Evolutionary conservation across 139 green algal genomes (phyloP).

Genomic region (Volvox reticuliferus): DNA sequence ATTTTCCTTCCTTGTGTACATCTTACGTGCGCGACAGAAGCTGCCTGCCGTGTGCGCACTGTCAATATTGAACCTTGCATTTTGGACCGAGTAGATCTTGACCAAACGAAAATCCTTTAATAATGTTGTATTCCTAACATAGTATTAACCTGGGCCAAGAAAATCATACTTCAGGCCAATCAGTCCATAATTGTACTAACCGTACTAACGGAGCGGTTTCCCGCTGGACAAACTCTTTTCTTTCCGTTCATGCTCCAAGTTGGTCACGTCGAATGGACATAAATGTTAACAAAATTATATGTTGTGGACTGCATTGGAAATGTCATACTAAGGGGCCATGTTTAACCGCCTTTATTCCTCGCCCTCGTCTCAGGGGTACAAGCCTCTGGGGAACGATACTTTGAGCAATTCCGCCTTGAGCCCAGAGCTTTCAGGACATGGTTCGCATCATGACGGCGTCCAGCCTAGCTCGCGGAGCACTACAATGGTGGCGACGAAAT

Average conservation of each 20-base stretch:
- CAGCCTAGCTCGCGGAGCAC: not conserved
- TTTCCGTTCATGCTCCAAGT: too few species aligned
- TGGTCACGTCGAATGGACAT: too few species aligned
- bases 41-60: not conserved
- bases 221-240: too few species aligned
- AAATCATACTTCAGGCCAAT: too few species aligned
- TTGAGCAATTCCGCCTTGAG: not conserved
- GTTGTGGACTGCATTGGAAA: not conserved
- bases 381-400: not conserved
- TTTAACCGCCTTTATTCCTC: conserved; percentile 9
- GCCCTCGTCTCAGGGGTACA: conserved; percentile 19
- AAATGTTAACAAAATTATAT: not conserved
- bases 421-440: conserved; percentile 3
- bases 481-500: not conserved
- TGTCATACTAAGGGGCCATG: not conserved
- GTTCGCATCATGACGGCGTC: not conserved
- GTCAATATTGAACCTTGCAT: not conserved
- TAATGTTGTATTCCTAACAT: too few species aligned
- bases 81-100: not conserved
- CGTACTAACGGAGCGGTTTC: too few species aligned
- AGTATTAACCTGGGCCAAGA: too few species aligned
- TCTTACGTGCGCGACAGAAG: not conserved
- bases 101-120: too few species aligned
- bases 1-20: not conserved
- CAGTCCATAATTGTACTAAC: too few species aligned